Base-by-base conservation (phyloP, 2,329 filamentous ascomycete species). In the Thelonectria rubi region DNA sequence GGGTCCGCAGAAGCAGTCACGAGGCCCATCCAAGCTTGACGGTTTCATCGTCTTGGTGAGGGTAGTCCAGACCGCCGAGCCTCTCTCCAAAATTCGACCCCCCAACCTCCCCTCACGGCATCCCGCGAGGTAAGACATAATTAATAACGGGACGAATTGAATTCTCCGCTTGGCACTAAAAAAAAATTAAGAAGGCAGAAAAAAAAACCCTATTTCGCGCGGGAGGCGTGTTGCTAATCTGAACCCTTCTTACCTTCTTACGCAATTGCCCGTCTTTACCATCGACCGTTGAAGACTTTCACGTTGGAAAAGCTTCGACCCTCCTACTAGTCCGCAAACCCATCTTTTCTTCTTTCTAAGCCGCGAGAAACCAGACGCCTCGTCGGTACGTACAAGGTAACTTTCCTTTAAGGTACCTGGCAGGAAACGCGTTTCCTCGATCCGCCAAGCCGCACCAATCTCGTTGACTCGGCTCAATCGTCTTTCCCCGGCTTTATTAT, bases 371-470 rank as follows among this genome's bases (percentile, higher is more conserved):
- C 53, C 50, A 54, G 47, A 49, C 50, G n/a, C n/a, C n/a, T n/a
- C n/a, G n/a, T n/a, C n/a, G n/a, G n/a, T n/a, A n/a, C n/a, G n/a
- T n/a, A n/a, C n/a, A 24, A 24, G 24, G 24, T 24, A 24, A 24
- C 24, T 40, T 52, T 39, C 32, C 32, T 34, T 34, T n/a, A 12
- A 20, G 18, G 18, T n/a, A 26, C 20, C 12, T 26, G 3, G 11
- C 21, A 40, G 20, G 37, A 32, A 55, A 18, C 54, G 15, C 21
- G 53, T 43, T 20, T 24, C 24, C 26, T 21, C 40, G 32, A 9
- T 37, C 32, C 52, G 20, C 52, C 52, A 55, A 47, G 14, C 37
- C 24, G 53, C 52, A 56, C 53, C 58, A 61, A 56, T 61, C 58
- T 61, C 26, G 32, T 56, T 24, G 17, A 42, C 34, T 61, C 58